Percentiles rank a stretch among this genome's conserved stretches.
Conservation (phyloP, 2,329 filamentous ascomycete species). For the Cadophora sp. region DNA sequence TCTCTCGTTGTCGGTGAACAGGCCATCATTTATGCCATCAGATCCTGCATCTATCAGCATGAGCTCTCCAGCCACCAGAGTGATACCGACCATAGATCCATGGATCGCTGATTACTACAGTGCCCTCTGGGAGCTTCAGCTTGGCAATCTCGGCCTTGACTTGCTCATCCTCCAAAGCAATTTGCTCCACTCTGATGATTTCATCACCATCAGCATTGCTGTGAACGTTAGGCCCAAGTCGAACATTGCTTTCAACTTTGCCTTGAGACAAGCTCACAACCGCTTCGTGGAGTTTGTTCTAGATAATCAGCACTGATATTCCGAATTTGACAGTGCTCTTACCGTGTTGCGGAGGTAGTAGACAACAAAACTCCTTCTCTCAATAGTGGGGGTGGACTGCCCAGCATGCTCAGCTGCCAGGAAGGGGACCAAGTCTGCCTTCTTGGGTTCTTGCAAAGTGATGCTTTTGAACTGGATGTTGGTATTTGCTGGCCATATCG, state of each 20-base stretch:
- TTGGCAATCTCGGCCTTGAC: slow-evolving; percentile 68
- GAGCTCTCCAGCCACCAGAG: not conserved
- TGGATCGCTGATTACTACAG: slow-evolving; percentile 64
- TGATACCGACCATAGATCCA: slow-evolving; percentile 64
- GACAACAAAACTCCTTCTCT: slow-evolving; percentile 59
- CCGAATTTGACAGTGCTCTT: slow-evolving; percentile 37
- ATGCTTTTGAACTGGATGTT: slow-evolving; percentile 67
- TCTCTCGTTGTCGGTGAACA: slow-evolving; percentile 52
- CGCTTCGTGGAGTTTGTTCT: slow-evolving; percentile 70
- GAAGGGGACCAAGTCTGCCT: slow-evolving; percentile 57
- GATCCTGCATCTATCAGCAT: slow-evolving; percentile 48
- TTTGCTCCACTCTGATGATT: slow-evolving; percentile 62
- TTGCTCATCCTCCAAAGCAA: slow-evolving; percentile 58
- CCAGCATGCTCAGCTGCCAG: slow-evolving; percentile 55
- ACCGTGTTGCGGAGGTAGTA: slow-evolving; percentile 68
- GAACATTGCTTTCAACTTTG: slow-evolving; percentile 61
- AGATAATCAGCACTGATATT: not conserved
- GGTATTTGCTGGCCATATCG: slow-evolving; percentile 60
- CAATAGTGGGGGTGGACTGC: slow-evolving; percentile 49
- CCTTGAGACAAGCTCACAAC: slow-evolving; percentile 56
- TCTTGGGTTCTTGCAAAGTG: slow-evolving; percentile 64
- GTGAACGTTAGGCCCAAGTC: slow-evolving; percentile 64
- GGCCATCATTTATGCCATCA: slow-evolving; percentile 56
- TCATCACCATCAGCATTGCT: slow-evolving; percentile 66
- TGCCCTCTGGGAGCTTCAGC: slow-evolving; percentile 64